Conservation (phyloP, 2,329 filamentous ascomycete genomes). For the Cladobotryum mycophilum region DNA sequence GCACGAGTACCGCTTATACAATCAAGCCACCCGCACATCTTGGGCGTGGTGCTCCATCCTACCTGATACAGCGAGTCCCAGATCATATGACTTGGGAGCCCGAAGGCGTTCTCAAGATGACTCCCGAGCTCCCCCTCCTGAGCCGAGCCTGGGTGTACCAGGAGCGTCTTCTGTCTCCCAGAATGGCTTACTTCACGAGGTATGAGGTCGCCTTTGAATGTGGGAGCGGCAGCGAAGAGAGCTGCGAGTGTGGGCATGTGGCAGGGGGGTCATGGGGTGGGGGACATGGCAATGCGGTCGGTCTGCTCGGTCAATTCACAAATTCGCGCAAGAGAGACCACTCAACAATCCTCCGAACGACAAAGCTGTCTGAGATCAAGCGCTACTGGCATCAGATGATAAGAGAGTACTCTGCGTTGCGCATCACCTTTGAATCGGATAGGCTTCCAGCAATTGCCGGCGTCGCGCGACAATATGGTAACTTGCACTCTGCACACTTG, state of each 20-base stretch:
- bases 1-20: not conserved
- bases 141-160: constrained; percentile 11
- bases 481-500: not conserved
- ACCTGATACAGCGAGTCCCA: constrained; percentile 2
- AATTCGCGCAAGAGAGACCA: constrained; percentile 3
- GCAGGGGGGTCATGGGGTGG: constrained; percentile 4
- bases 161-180: constrained; percentile 8
- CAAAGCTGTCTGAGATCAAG: not conserved
- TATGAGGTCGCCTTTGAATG: constrained; percentile 9
- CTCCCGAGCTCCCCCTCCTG: constrained; percentile 6
- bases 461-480: constrained; percentile 9
- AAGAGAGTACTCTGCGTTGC: constrained; percentile 6
- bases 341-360: not conserved
- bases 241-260: constrained; percentile 3
- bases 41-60: not conserved
- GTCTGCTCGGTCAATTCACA: constrained; percentile 1
- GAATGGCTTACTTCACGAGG: constrained; percentile 7
- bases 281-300: not conserved
- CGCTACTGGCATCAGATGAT: constrained; percentile 9
- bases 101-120: not conserved
- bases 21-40: not conserved
- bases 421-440: constrained; percentile 8
- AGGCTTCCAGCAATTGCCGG: constrained; percentile 9
- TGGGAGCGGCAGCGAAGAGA: constrained; percentile 1
- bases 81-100: constrained; percentile 6